These are phyloP conservation scores for Kurtzmaniella cleridarum DNA, from an alignment of 805 yeast species.

Conservation along the genomic window DNA sequence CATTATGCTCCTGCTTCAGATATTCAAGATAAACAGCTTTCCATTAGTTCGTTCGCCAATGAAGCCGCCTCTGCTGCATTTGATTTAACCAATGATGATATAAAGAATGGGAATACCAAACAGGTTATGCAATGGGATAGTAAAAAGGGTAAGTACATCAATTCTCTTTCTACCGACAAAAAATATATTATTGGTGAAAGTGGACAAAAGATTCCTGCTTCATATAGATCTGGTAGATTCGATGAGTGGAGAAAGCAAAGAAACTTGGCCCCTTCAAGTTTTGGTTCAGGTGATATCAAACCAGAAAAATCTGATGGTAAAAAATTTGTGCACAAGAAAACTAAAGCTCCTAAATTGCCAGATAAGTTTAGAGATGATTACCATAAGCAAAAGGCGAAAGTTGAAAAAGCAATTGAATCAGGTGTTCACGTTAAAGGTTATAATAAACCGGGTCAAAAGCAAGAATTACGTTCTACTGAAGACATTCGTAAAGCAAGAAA, in stretches of 20 bases:
- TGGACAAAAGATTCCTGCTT: conserved; percentile 89
- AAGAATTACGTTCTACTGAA: conserved; percentile 63
- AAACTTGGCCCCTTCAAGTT: conserved; percentile 46
- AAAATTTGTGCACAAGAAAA: conserved; percentile 66
- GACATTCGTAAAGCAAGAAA: conserved; percentile 77
- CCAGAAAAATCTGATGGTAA: conserved; percentile 19
- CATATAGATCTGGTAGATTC: conserved; percentile 83
- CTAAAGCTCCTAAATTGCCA: conserved; percentile 83
- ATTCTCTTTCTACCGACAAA: conserved; percentile 71
- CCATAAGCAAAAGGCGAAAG: conserved; percentile 74
- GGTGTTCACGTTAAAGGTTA: conserved; percentile 71
- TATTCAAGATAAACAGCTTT: conserved; percentile 75
- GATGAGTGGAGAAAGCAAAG: conserved; percentile 86
- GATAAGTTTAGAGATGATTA: conserved; percentile 87
- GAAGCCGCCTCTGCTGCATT: conserved; percentile 85
- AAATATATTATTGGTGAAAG: conserved; percentile 91
- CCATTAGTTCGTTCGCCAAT: conserved; percentile 60
- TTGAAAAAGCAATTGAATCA: conserved; percentile 68
- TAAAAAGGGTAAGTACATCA: conserved; percentile 84
- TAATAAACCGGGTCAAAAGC: conserved; percentile 41
- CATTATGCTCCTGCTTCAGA: conserved; percentile 82
- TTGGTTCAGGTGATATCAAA: conserved; percentile 48
- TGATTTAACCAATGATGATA: conserved; percentile 76
- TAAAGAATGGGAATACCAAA: conserved; percentile 52
- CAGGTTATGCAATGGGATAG: conserved; percentile 89